Base-by-base conservation (phyloP, 2,329 filamentous ascomycete genomes). In the Cercospora janseana region DNA sequence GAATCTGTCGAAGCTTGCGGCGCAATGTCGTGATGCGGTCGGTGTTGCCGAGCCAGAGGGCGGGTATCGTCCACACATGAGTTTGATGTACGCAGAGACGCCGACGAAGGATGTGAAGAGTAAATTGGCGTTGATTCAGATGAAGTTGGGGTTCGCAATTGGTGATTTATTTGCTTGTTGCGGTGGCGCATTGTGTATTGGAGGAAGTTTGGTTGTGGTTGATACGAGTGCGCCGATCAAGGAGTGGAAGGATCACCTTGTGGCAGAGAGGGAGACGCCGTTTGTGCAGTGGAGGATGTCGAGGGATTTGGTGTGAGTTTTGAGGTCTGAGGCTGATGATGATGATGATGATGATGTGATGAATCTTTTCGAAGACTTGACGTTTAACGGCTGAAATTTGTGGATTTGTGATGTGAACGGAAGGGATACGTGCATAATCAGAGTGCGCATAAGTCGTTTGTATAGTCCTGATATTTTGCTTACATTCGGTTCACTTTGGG, bases 121-220 rank as follows among this genome's bases (percentile, higher is more conserved):
- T 12, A 59, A 60, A 40, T 21, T 59, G 4, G 48, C 59, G 13
- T 40, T 59, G 43, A 53, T 61, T 43, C 57, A 61, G 40, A 60
- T 61, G 58, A 60, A 60, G 26, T 50, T 61, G 38, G 59, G 59
- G 12, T 61, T 61, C 20, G 59, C 59, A 6, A 49, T 56, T 28
- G 59, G 59, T 18, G 59, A 61, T 53, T 21, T 60, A 16, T 61
- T 61, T 35, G 59, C 59, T 23, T 61, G 59, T 18, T 61, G 59
- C 54, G 59, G 59, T 18, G 59, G 59, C 2, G 52, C 58, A 26
- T 51, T 61, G 44, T 57, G 54, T 49, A 42, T 61, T 48, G 59
- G 59, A n/a, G 58, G 58, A 6, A 29, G 51, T 15, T 32, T 61
- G 51, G 56, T 59, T n/a, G 15, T 61, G 35, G 59, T 61, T 6